Evolutionary conservation across 106 monocot species (phyloP).

Genomic region (Agapanthus africanus): DNA sequence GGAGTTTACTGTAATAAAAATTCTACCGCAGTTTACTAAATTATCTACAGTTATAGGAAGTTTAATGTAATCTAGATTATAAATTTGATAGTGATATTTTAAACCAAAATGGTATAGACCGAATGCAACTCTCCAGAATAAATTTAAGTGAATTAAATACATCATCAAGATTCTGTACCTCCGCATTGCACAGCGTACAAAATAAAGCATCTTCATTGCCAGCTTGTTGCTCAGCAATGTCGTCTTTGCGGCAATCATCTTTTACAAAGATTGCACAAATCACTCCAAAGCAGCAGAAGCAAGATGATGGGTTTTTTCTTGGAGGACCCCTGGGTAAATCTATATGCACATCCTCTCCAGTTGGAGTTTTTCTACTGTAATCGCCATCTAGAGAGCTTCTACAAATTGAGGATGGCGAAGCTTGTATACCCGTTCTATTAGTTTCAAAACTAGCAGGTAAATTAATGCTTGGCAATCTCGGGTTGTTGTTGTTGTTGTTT

Average conservation of each 20-base stretch:
- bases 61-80: too few species aligned
- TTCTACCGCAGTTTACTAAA: too few species aligned
- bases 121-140: neutral
- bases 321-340: constrained; percentile 12
- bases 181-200: constrained; percentile 95
- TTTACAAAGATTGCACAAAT: constrained; percentile 67
- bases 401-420: constrained; percentile 49
- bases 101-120: neutral
- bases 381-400: constrained; percentile 55
- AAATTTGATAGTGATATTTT: too few species aligned
- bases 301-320: constrained; percentile 28
- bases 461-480: constrained; percentile 20
- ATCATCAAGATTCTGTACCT: constrained; percentile 42
- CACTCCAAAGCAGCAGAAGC: constrained; percentile 50
- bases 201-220: constrained; percentile 85
- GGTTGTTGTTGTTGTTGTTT: constrained; percentile 31
- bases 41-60: too few species aligned
- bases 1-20: too few species aligned
- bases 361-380: constrained; percentile 35
- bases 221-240: constrained; percentile 33
- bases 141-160: neutral
- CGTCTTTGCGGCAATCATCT: constrained; percentile 86
- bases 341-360: constrained; percentile 28
- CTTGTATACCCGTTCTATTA: constrained; percentile 20
- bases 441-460: constrained; percentile 30